Base-by-base conservation (phyloP, 1,284 basidiomycete species). In the Psilocybe mexicana region DNA sequence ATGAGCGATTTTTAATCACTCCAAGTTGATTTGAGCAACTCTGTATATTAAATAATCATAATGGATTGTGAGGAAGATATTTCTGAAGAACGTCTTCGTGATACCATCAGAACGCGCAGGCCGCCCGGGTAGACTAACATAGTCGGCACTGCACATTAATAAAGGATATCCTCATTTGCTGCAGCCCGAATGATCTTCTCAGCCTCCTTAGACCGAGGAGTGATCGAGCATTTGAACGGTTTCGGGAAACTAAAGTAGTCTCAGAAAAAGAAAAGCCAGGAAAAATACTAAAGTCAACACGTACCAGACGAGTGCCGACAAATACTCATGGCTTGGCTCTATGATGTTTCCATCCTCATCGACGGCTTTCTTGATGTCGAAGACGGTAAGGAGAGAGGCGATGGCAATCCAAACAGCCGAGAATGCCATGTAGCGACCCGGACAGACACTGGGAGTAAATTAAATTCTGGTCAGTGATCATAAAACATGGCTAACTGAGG, bases 151-250 rank as follows among this genome's bases (percentile, higher is more conserved):
- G 7, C 7, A 36, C 35, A 6, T 36, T 0, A 40, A 6, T 12
- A n/a, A 48, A 35, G 8, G 8, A 48, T 18, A 28, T 35, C 46
- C 10, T 48, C 14, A 35, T 48, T 33, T 2, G 30, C 7, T 30
- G 46, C 11, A 26, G 24, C 14, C 2, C 52, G 33, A n/a, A 48
- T 55, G 7, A 55, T 14, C 23, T 48, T 38, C 14, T 47, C 53
- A 3, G 53, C 45, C 4, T 47, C 53, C n/a, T 38, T 26, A 14
- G 44, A 55, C 0, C 45, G 44, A 5, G 53, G 53, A 23, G 11
- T 26, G 23, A 55, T 47, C 2, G 53, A 46, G 36, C 53, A 55
- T 23, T 47, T 46, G 12, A 40, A 55, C 14, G 53, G 53, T 4
- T 35, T 40, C 5, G 53, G 53, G 7, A 36, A 30, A 14, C 53